These are phyloP conservation scores for Talaromyces sp. DNA, from an alignment of 2,329 filamentous ascomycete species.

Conservation along the genomic window DNA sequence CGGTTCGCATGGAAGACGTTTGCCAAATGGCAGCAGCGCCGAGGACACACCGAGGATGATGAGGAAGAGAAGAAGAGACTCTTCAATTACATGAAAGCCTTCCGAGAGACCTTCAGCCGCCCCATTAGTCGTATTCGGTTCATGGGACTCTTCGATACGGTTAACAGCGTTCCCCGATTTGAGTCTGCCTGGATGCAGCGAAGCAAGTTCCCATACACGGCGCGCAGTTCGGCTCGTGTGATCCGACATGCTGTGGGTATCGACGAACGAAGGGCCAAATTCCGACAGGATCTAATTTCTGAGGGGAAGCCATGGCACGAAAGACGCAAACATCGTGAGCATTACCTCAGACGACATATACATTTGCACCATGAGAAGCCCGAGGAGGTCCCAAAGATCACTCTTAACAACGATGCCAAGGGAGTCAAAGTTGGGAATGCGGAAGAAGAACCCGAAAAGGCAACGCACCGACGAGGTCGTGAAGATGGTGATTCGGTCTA, in stretches of 20 bases:
- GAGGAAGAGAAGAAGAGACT: slow-evolving; percentile 43
- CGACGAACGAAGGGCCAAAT: slow-evolving; percentile 56
- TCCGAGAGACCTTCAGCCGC: slow-evolving; percentile 74
- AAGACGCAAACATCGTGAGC: slow-evolving; percentile 18
- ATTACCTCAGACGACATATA: slow-evolving; percentile 14
- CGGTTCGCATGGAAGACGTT: slow-evolving; percentile 69
- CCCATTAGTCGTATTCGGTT: slow-evolving; percentile 71
- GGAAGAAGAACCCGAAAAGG: slow-evolving; percentile 1
- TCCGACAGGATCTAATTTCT: slow-evolving; percentile 54
- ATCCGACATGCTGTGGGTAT: slow-evolving; percentile 57
- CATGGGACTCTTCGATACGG: slow-evolving; percentile 75
- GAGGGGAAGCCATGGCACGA: slow-evolving; percentile 31
- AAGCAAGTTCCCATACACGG: slow-evolving; percentile 64
- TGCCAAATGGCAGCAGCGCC: slow-evolving; percentile 38
- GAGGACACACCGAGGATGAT: slow-evolving; percentile 24
- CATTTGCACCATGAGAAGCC: slow-evolving; percentile 10
- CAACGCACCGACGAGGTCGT: slow-evolving; percentile 2
- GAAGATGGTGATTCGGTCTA: slow-evolving; percentile 23
- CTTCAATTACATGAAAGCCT: slow-evolving; percentile 71
- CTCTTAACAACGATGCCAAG: slow-evolving; percentile 22
- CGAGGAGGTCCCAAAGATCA: slow-evolving; percentile 26
- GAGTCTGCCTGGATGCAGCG: slow-evolving; percentile 69
- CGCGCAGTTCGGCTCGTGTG: slow-evolving; percentile 50
- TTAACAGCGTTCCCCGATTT: slow-evolving; percentile 74
- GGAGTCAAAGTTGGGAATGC: slow-evolving; percentile 2